These are phyloP conservation scores for Nepenthes alata DNA, from an alignment of 179 eudicot genomes.

Conservation along the genomic window DNA sequence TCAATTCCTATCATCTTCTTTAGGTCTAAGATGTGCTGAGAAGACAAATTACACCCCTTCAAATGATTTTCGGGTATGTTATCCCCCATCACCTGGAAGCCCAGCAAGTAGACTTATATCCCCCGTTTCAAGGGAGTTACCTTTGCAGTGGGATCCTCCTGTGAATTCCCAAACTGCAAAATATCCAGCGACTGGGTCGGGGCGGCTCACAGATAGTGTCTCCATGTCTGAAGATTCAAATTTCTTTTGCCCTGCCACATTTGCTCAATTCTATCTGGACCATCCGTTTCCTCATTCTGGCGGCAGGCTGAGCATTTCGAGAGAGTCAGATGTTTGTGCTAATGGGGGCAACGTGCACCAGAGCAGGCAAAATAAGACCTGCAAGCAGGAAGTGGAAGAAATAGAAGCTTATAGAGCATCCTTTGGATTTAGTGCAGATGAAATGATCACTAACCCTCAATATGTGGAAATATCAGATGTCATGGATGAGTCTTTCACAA, in stretches of 20 bases:
- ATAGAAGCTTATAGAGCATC: slow-evolving; percentile 95
- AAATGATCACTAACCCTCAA: slow-evolving; percentile 69
- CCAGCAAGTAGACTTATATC: slow-evolving; percentile 76
- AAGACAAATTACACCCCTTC: slow-evolving; percentile 35
- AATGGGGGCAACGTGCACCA: slow-evolving; percentile 56
- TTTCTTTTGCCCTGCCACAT: slow-evolving; percentile 95
- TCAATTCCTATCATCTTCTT: slow-evolving; percentile 70
- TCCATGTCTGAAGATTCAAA: slow-evolving; percentile 62
- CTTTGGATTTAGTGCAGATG: slow-evolving; percentile 99
- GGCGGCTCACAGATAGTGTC: slow-evolving; percentile 28
- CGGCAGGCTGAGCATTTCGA: slow-evolving; percentile 84
- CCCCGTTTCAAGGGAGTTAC: slow-evolving; percentile 52
- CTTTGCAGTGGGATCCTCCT: slow-evolving; percentile 46
- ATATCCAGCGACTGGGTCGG: slow-evolving; percentile 37
- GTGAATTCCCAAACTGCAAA: slow-evolving; percentile 30
- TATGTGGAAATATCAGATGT: slow-evolving; percentile 92
- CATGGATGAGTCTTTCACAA: slow-evolving; percentile 67
- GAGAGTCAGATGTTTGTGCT: slow-evolving; percentile 62
- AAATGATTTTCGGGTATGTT: slow-evolving; percentile 61
- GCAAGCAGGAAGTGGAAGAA: slow-evolving; percentile 82
- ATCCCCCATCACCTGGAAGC: slow-evolving; percentile 78
- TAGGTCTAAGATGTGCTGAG: slow-evolving; percentile 40
- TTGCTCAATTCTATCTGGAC: slow-evolving; percentile 92
- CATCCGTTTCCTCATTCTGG: slow-evolving; percentile 62
- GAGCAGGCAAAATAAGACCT: slow-evolving; percentile 50